Conservation (phyloP, 1,139 yeast genomes). For the Neolecta irregularis region DNA sequence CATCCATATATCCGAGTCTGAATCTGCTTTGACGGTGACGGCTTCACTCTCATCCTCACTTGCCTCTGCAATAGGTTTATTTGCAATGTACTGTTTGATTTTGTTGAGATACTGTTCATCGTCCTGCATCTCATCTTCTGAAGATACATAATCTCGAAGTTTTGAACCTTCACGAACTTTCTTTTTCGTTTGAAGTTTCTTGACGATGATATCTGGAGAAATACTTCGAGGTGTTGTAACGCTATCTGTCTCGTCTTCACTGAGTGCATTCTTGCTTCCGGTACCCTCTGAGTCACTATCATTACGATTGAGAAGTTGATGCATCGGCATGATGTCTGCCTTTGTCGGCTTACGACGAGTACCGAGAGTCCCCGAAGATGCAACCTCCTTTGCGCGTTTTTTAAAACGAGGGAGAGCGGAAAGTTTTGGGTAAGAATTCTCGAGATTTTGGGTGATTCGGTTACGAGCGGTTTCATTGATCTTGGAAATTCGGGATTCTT, state of each 20-base stretch:
- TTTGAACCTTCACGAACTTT: not conserved
- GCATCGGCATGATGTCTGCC: conserved; percentile 38
- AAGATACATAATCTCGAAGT: not conserved
- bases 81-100: too few species aligned
- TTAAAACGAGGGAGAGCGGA: conserved; percentile 36
- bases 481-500: not conserved
- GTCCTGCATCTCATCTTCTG: conserved; percentile 2
- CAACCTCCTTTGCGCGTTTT: conserved; percentile 27
- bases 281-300: conserved; percentile 9
- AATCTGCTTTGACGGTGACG: too few species aligned
- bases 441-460: conserved; percentile 3
- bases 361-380: not conserved
- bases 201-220: not conserved
- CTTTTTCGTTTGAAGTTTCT: conserved; percentile 1
- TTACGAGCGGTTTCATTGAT: conserved; percentile 3
- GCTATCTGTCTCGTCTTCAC: not conserved
- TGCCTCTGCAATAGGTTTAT: too few species aligned
- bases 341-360: not conserved
- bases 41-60: too few species aligned
- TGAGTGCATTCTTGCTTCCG: conserved; percentile 13
- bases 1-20: too few species aligned
- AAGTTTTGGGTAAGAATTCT: conserved; percentile 14
- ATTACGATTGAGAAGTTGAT: conserved; percentile 38
- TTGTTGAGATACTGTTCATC: too few species aligned
- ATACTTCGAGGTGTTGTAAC: not conserved